These are phyloP conservation scores for Hibiscus trionum DNA, from an alignment of 345 rosid species.

Conservation along the genomic window DNA sequence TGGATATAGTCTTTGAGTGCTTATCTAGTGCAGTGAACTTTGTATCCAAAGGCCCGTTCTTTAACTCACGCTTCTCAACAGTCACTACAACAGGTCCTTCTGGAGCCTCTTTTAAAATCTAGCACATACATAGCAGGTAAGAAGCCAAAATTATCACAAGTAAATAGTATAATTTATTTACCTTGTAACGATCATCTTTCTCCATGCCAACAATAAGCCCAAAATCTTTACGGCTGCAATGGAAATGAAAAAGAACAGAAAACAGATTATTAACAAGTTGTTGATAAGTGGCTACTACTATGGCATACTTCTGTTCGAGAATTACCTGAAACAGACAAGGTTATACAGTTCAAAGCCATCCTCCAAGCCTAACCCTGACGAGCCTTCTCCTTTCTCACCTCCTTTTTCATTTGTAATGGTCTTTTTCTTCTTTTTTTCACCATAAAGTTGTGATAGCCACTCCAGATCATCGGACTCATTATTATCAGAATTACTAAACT, in stretches of 20 bases:
- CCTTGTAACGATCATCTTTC: conserved; percentile 81
- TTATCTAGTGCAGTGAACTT: conserved; percentile 73
- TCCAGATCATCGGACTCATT: conserved; percentile 56
- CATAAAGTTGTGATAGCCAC: conserved; percentile 92
- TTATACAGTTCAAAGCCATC: conserved; percentile 47
- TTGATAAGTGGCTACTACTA: conserved; percentile 4
- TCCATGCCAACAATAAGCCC: conserved; percentile 84
- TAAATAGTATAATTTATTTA: conserved; percentile 19
- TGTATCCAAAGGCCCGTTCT: conserved; percentile 55
- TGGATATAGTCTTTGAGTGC: conserved; percentile 48
- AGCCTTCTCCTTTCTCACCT: conserved; percentile 63
- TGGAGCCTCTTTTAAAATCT: conserved; percentile 79
- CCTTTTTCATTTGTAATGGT: conserved; percentile 38
- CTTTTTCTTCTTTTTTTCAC: conserved; percentile 54
- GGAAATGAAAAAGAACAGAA: conserved; percentile 15
- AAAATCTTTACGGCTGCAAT: conserved; percentile 77
- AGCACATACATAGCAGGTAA: conserved; percentile 23
- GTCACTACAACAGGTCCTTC: conserved; percentile 53
- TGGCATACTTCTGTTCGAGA: conserved; percentile 14
- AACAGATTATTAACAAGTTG: conserved; percentile 8
- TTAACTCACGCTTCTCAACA: conserved; percentile 46
- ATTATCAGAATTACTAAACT: conserved; percentile 58
- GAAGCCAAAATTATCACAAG: conserved; percentile 6
- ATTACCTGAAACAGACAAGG: conserved; percentile 79
- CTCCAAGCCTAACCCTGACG: conserved; percentile 37